phyloP scores from a whole-genome alignment of 306 rosid genomes.

The Quercus glauca region DNA sequence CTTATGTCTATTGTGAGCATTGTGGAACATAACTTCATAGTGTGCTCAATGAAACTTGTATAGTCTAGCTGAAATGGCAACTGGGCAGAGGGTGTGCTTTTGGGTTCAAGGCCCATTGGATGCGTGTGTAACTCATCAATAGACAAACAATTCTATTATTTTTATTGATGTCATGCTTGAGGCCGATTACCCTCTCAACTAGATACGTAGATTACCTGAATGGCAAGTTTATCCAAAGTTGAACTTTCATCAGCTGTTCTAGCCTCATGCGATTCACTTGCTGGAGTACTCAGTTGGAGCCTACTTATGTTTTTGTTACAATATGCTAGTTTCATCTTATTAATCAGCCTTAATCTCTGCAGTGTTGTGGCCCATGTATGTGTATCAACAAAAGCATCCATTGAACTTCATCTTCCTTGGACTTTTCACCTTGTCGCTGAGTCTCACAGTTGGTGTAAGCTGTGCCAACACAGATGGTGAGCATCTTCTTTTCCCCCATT shows the following conservation, averaged over 20 bases:
- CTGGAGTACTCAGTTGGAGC: background rate
- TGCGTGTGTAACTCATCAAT: background rate
- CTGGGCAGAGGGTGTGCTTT: background rate
- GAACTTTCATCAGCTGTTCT: background rate
- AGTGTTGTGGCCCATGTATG: constrained; percentile 85
- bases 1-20: background rate
- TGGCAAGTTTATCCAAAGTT: background rate
- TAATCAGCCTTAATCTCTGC: constrained; percentile 17
- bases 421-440: constrained; percentile 72
- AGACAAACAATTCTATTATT: background rate
- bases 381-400: constrained; percentile 86
- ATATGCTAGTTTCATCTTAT: background rate
- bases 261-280: background rate
- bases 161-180: background rate
- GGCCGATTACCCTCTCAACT: background rate
- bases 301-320: background rate
- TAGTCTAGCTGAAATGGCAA: background rate
- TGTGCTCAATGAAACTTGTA: background rate
- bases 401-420: constrained; percentile 81
- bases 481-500: background rate
- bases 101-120: no score
- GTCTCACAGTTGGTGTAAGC: constrained; percentile 77
- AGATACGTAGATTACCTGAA: background rate
- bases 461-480: constrained; percentile 85
- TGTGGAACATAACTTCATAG: background rate